Percentiles rank a stretch among this genome's conserved stretches.
Evolutionary conservation across 306 rosid genomes (phyloP).

Genomic region (Albizia julibrissin): DNA sequence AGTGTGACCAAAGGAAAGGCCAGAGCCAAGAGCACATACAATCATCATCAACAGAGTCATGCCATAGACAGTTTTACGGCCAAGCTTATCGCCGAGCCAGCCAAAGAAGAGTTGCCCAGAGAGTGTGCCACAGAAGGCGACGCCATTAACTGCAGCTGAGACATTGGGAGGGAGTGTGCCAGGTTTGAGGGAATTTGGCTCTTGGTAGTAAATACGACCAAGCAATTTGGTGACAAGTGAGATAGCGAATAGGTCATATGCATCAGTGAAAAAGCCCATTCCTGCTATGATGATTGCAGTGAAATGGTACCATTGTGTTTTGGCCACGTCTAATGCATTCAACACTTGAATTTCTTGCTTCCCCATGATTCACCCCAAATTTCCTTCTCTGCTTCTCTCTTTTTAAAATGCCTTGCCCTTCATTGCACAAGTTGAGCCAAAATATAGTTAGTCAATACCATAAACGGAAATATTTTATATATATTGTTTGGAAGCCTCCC

Average conservation of each 20-base stretch:
- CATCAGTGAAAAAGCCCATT: not conserved
- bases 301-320: not conserved
- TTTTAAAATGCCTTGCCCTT: not conserved
- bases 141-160: not conserved
- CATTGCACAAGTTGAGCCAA: slow-evolving; percentile 31
- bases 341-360: not conserved
- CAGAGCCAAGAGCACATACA: not conserved
- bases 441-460: not conserved
- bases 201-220: not conserved
- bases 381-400: not conserved
- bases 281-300: slow-evolving; percentile 1
- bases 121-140: not conserved
- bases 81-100: not conserved
- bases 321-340: not conserved
- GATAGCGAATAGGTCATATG: not conserved
- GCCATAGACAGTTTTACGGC: not conserved
- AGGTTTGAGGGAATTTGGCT: not conserved
- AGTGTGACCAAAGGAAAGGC: not conserved
- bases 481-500: no score
- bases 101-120: slow-evolving; percentile 4
- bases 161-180: not conserved
- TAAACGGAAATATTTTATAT: not conserved
- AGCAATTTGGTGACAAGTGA: not conserved
- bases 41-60: not conserved
- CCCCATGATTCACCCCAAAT: not conserved